Conservation (phyloP, 164 flowering plant species). For the Echeveria elegans region DNA sequence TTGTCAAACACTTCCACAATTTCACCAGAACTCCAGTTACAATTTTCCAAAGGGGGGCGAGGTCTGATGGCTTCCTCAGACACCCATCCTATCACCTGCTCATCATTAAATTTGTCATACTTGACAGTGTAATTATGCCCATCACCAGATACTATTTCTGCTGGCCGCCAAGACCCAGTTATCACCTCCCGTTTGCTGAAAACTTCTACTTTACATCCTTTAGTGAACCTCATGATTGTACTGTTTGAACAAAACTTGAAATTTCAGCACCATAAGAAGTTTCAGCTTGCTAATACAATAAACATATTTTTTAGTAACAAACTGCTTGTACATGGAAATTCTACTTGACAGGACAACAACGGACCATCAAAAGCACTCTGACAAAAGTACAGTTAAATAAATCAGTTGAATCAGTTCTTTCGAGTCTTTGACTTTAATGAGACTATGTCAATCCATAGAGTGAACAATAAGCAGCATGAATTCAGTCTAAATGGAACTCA, state of each 20-base stretch:
- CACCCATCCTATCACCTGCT: slow-evolving; percentile 37
- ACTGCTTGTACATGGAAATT: neutral
- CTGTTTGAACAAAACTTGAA: neutral
- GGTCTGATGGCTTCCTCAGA: slow-evolving; percentile 65
- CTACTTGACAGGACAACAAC: too few species aligned
- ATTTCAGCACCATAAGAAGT: neutral
- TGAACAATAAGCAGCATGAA: neutral
- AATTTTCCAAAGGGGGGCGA: slow-evolving; percentile 39
- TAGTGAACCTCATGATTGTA: slow-evolving; percentile 51
- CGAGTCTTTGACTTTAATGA: neutral
- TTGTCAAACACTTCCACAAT: slow-evolving; percentile 63
- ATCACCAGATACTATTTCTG: slow-evolving; percentile 59
- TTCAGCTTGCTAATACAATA: neutral
- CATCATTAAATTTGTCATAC: slow-evolving; percentile 26
- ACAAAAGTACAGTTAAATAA: neutral
- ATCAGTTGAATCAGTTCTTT: neutral
- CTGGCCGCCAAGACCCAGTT: slow-evolving; percentile 61
- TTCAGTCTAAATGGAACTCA: neutral
- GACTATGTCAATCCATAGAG: neutral
- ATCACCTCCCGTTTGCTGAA: slow-evolving; percentile 41
- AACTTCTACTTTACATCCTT: slow-evolving; percentile 70
- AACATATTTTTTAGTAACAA: neutral
- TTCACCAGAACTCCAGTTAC: slow-evolving; percentile 51
- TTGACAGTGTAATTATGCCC: slow-evolving; percentile 54
- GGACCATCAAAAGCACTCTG: neutral